Conservation (phyloP, 805 yeast species). For the Starmerella tilneyi region DNA sequence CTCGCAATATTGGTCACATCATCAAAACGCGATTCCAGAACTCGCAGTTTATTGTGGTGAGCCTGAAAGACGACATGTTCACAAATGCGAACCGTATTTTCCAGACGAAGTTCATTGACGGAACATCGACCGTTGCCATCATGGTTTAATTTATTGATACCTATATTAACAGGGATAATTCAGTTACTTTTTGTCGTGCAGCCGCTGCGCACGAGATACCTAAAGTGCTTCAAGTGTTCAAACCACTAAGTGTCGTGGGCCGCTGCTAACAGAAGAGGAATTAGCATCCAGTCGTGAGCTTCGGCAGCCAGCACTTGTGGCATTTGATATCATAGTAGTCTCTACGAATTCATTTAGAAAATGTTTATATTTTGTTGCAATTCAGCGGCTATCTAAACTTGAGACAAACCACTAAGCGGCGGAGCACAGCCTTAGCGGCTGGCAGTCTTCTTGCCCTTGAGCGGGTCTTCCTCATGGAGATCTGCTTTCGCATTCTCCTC, state of each 20-base stretch:
- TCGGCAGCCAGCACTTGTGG: too few relatives aligned
- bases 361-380: background rate
- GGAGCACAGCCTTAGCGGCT: too few relatives aligned
- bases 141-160: slow-evolving; percentile 6
- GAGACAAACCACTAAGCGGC: too few relatives aligned
- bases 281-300: too few relatives aligned
- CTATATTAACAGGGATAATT: background rate
- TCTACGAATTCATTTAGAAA: too few relatives aligned
- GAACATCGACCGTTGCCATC: slow-evolving; percentile 36
- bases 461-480: slow-evolving; percentile 4
- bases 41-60: slow-evolving; percentile 91
- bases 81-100: slow-evolving; percentile 92
- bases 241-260: too few relatives aligned
- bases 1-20: slow-evolving; percentile 93
- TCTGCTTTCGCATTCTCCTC: slow-evolving; percentile 21
- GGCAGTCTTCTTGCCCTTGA: background rate
- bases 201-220: too few relatives aligned
- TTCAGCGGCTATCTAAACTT: too few relatives aligned
- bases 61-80: slow-evolving; percentile 96
- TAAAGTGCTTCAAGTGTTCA: too few relatives aligned
- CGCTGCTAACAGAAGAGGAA: too few relatives aligned
- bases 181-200: too few relatives aligned
- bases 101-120: slow-evolving; percentile 90
- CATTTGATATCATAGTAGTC: too few relatives aligned
- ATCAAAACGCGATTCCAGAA: slow-evolving; percentile 92